A percentile compares a stretch with the other conserved stretches of the same genome.
Conservation (phyloP, 2,329 filamentous ascomycete genomes). For the Colletotrichum sp. region DNA sequence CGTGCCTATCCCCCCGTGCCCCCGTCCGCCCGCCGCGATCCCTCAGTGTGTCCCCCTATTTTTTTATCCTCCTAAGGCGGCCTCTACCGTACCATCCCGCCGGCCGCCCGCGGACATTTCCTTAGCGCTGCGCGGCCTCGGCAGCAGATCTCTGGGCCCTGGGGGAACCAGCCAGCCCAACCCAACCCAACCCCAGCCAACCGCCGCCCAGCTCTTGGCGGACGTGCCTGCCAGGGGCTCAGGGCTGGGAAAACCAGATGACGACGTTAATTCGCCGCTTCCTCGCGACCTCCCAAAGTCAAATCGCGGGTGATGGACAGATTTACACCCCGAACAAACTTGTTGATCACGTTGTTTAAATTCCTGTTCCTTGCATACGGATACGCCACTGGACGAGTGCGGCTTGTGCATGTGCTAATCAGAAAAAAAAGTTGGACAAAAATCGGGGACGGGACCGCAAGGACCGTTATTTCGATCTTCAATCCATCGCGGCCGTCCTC, state of each 20-base stretch:
- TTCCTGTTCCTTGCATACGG: neutral
- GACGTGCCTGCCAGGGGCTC: neutral
- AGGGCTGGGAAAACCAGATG: neutral
- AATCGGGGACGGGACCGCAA: neutral
- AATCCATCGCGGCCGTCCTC: neutral
- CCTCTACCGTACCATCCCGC: neutral
- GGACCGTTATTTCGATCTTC: neutral
- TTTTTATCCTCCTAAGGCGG: neutral
- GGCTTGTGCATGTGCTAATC: neutral
- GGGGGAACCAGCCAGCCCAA: neutral
- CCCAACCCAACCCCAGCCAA: neutral
- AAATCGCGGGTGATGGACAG: neutral
- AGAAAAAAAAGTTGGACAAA: neutral
- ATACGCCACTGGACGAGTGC: neutral
- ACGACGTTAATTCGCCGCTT: neutral
- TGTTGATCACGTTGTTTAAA: neutral
- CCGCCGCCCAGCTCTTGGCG: neutral
- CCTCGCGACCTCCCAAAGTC: neutral
- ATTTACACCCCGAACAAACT: neutral
- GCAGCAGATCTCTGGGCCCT: neutral
- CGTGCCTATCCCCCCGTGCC: neutral
- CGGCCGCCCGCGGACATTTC: neutral
- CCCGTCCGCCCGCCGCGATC: neutral
- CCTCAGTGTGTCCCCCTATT: neutral
- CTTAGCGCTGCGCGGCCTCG: neutral